Evolutionary conservation across 2,329 filamentous ascomycete genomes (phyloP).

Genomic region (Apiospora rasikravindrae): DNA sequence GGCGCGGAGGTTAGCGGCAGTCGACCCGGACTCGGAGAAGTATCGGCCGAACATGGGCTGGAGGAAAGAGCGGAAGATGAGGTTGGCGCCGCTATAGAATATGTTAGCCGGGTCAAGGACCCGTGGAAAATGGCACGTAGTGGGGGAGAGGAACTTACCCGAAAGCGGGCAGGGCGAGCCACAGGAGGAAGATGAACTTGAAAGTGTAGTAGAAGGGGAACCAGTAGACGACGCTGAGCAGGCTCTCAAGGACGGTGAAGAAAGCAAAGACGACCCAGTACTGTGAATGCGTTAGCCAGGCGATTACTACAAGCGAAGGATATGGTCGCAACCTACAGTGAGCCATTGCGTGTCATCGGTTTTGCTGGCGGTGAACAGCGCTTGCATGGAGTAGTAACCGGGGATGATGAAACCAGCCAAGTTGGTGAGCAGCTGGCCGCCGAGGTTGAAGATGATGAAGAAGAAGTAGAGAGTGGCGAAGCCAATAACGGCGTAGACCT

Average conservation of each 20-base stretch:
- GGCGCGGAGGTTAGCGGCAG: slow-evolving; percentile 85
- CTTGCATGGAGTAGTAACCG: slow-evolving; percentile 81
- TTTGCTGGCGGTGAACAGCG: slow-evolving; percentile 74
- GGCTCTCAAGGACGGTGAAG: slow-evolving; percentile 83
- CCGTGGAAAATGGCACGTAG: slow-evolving; percentile 23
- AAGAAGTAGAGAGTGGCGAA: slow-evolving; percentile 83
- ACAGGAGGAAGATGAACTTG: slow-evolving; percentile 97
- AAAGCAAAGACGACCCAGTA: slow-evolving; percentile 90
- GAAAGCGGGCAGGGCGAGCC: slow-evolving; percentile 96
- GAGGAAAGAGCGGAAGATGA: slow-evolving; percentile 96
- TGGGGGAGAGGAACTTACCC: slow-evolving; percentile 64
- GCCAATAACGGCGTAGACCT: slow-evolving; percentile 83
- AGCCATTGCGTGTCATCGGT: slow-evolving; percentile 83
- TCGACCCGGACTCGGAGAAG: slow-evolving; percentile 74
- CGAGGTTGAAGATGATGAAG: slow-evolving; percentile 91
- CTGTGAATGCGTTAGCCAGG: slow-evolving; percentile 49
- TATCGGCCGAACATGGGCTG: slow-evolving; percentile 91
- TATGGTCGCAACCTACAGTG: slow-evolving; percentile 58
- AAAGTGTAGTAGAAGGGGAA: slow-evolving; percentile 99
- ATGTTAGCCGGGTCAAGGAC: neutral
- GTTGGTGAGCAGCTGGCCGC: slow-evolving; percentile 86
- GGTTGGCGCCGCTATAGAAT: slow-evolving; percentile 78
- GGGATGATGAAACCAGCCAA: slow-evolving; percentile 83
- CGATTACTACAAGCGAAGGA: neutral
- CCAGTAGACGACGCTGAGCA: slow-evolving; percentile 87